Conservation (phyloP, 2,329 filamentous ascomycete species). For the Penicillium sp. region DNA sequence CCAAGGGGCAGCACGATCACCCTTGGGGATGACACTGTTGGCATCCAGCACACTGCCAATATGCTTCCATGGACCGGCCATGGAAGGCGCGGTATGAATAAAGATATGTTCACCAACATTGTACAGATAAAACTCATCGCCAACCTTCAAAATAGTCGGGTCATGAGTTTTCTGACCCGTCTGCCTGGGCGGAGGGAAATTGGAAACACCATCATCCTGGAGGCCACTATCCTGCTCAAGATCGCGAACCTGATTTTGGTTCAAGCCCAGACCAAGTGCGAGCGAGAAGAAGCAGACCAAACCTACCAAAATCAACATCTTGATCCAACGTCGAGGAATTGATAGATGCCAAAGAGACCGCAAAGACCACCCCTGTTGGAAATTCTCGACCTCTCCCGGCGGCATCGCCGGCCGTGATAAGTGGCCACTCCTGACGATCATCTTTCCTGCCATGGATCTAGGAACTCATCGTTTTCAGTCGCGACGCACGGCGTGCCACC, state of each 20-base stretch:
- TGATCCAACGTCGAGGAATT: slow-evolving; percentile 23
- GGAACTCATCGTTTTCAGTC: slow-evolving; percentile 24
- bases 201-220: slow-evolving; percentile 5
- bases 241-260: slow-evolving; percentile 4
- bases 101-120: slow-evolving; percentile 33
- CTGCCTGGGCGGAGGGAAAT: slow-evolving; percentile 23
- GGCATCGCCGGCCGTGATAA: slow-evolving; percentile 25
- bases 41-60: slow-evolving; percentile 30
- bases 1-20: slow-evolving; percentile 39
- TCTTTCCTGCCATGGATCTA: slow-evolving; percentile 18
- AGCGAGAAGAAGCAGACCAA: slow-evolving; percentile 20
- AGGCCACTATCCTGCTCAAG: slow-evolving; percentile 1
- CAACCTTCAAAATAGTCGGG: slow-evolving; percentile 32
- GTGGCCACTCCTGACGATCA: slow-evolving; percentile 22
- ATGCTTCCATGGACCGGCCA: slow-evolving; percentile 34
- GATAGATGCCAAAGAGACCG: slow-evolving; percentile 15
- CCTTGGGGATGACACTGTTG: slow-evolving; percentile 36
- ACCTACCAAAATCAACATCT: slow-evolving; percentile 21
- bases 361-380: slow-evolving; percentile 16
- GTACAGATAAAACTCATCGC: slow-evolving; percentile 32
- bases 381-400: slow-evolving; percentile 10
- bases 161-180: slow-evolving; percentile 33
- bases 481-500: slow-evolving; percentile 22
- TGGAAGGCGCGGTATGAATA: slow-evolving; percentile 29
- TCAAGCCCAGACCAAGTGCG: slow-evolving; percentile 13